Evolutionary conservation across 805 yeast species (phyloP).

Genomic region (Metschnikowia borealis): DNA sequence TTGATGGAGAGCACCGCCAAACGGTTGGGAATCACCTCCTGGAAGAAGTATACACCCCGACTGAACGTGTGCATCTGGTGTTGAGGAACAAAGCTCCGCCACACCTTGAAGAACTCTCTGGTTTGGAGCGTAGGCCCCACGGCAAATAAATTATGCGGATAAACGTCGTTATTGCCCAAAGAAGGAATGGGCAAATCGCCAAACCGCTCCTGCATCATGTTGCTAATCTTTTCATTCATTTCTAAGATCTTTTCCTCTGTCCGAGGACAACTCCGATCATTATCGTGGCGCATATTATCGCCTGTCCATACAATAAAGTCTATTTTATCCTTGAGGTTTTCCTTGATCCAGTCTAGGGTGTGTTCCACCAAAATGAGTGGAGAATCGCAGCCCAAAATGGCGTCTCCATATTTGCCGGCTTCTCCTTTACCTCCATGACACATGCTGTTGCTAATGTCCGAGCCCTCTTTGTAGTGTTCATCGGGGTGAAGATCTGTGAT

Average conservation of each 20-base stretch:
- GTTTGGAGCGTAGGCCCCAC: constrained; percentile 90
- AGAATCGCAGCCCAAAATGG: constrained; percentile 73
- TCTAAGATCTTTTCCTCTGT: constrained; percentile 68
- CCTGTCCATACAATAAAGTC: constrained; percentile 92
- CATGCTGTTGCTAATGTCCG: constrained; percentile 36
- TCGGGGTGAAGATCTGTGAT: constrained; percentile 88
- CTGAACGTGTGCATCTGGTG: constrained; percentile 72
- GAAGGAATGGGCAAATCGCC: constrained; percentile 58
- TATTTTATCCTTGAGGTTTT: constrained; percentile 65
- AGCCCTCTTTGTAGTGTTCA: constrained; percentile 53
- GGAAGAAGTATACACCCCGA: constrained; percentile 69
- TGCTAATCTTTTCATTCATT: constrained; percentile 57
- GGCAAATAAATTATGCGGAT: constrained; percentile 80
- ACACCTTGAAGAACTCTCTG: constrained; percentile 66
- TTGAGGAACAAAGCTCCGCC: constrained; percentile 72
- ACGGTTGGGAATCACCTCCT: constrained; percentile 74
- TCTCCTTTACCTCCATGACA: constrained; percentile 59
- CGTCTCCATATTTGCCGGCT: constrained; percentile 71
- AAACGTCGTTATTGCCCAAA: constrained; percentile 84
- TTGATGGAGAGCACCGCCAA: constrained; percentile 77
- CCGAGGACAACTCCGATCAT: constrained; percentile 70
- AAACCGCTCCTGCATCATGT: constrained; percentile 49
- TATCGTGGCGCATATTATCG: constrained; percentile 82
- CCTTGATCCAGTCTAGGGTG: constrained; percentile 64
- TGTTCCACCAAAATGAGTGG: constrained; percentile 58